phyloP scores from a whole-genome alignment of 768 basidiomycete genomes.

The Auricularia sp. region DNA sequence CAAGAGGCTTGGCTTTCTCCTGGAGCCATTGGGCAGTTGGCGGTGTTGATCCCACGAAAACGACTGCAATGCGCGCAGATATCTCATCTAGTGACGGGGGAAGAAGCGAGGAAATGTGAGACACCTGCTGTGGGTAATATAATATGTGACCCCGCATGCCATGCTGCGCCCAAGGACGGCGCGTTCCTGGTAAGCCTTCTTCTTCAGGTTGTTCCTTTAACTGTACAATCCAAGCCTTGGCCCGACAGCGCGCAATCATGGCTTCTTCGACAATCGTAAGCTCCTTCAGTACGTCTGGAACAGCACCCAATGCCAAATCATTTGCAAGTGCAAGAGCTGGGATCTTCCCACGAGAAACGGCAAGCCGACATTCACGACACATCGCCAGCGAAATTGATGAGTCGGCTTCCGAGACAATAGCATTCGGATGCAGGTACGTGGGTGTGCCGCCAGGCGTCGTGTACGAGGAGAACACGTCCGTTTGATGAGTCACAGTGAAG shows the following conservation, averaged over 20 bases:
- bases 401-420: not conserved
- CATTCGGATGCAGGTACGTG: not conserved
- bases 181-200: not conserved
- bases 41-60: too few relatives aligned
- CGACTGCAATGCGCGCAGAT: too few relatives aligned
- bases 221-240: constrained; percentile 26
- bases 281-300: constrained; percentile 21
- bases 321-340: constrained; percentile 21
- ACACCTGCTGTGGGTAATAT: too few relatives aligned
- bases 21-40: not conserved
- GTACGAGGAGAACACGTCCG: not conserved
- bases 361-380: not conserved
- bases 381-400: not conserved
- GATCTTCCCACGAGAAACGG: not conserved
- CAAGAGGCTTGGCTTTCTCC: constrained; percentile 25
- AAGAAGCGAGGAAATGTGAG: too few relatives aligned
- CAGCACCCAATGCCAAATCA: constrained; percentile 18
- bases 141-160: constrained; percentile 4
- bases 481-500: not conserved
- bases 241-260: constrained; percentile 28
- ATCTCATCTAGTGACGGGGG: too few relatives aligned
- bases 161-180: not conserved
- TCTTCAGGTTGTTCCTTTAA: constrained; percentile 17
- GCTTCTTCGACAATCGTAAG: constrained; percentile 29
- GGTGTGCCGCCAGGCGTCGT: not conserved